A percentile compares a stretch with the other conserved stretches of the same genome.
Evolutionary conservation across 176 grass and related monocot genomes (phyloP).

Genomic region (Cenchrus americanus): DNA sequence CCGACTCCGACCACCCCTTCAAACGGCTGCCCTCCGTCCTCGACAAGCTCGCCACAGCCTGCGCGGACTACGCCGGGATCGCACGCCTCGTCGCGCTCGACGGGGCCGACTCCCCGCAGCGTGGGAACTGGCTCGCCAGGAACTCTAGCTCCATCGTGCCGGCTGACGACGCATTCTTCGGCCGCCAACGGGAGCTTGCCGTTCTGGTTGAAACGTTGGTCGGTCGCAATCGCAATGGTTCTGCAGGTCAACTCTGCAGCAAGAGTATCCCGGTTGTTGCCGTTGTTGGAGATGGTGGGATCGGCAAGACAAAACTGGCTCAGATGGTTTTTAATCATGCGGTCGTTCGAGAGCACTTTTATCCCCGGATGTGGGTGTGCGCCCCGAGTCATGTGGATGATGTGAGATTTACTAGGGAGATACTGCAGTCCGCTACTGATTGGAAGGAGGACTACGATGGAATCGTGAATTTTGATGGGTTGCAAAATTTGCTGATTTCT

Average conservation of each 20-base stretch:
- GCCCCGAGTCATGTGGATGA: slow-evolving; percentile 25
- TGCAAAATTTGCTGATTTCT: slow-evolving; percentile 34
- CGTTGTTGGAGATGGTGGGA: slow-evolving; percentile 49
- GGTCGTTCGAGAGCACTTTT: slow-evolving; percentile 25
- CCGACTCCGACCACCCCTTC: slow-evolving; percentile 30
- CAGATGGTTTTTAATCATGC: slow-evolving; percentile 43
- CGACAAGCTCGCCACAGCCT: slow-evolving; percentile 9
- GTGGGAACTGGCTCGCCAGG: neutral
- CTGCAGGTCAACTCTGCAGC: neutral
- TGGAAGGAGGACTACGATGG: slow-evolving; percentile 11
- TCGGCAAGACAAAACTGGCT: slow-evolving; percentile 55
- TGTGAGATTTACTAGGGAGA: slow-evolving; percentile 41
- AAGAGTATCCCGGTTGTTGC: slow-evolving; percentile 38
- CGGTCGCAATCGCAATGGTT: neutral
- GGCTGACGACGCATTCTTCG: neutral
- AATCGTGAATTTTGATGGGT: slow-evolving; percentile 14
- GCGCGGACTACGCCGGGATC: neutral
- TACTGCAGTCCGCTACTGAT: slow-evolving; percentile 29
- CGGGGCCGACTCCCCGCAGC: neutral
- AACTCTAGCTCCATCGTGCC: slow-evolving; percentile 30
- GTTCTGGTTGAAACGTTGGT: slow-evolving; percentile 26
- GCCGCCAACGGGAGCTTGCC: slow-evolving; percentile 18
- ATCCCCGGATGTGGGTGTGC: slow-evolving; percentile 50
- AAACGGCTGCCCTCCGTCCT: slow-evolving; percentile 23
- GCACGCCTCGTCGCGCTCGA: neutral